These are phyloP conservation scores for Conticribra guillardii DNA, from an alignment of 108 stramenopile species.

Conservation along the genomic window DNA sequence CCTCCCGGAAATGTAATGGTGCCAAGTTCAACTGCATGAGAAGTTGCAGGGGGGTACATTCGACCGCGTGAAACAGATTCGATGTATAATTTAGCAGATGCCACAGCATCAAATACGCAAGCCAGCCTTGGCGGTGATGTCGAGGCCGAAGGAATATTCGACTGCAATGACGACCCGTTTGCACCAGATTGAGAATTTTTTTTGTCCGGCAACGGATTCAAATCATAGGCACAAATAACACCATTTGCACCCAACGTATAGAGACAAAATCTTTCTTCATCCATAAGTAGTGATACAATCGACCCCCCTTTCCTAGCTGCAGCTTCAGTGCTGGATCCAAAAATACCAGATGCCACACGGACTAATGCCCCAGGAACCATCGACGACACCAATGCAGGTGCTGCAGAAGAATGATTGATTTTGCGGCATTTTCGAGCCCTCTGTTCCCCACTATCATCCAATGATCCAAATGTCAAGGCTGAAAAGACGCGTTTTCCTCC, in stretches of 20 bases:
- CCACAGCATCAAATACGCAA: constrained; percentile 61
- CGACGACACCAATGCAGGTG: constrained; percentile 41
- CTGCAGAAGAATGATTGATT: constrained; percentile 69
- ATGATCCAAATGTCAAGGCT: constrained; percentile 49
- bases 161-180: constrained; percentile 2
- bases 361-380: constrained; percentile 70
- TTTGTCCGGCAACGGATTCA: constrained; percentile 36
- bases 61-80: constrained; percentile 71
- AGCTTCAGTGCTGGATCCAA: constrained; percentile 58
- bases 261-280: constrained; percentile 70
- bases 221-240: constrained; percentile 79
- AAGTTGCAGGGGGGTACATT: constrained; percentile 66
- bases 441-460: constrained; percentile 21
- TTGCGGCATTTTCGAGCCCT: constrained; percentile 83
- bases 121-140: constrained; percentile 48
- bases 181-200: neutral
- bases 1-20: constrained; percentile 76
- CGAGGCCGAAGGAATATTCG: no score
- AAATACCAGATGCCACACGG: constrained; percentile 47
- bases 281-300: constrained; percentile 70
- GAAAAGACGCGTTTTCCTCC: constrained; percentile 66
- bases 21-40: constrained; percentile 49
- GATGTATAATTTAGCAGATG: constrained; percentile 75
- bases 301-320: constrained; percentile 67
- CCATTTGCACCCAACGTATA: constrained; percentile 79